A percentile compares a stretch with the other conserved stretches of the same genome.
Evolutionary conservation across 768 basidiomycete genomes (phyloP).

Genomic region (Suillus hirtellus): DNA sequence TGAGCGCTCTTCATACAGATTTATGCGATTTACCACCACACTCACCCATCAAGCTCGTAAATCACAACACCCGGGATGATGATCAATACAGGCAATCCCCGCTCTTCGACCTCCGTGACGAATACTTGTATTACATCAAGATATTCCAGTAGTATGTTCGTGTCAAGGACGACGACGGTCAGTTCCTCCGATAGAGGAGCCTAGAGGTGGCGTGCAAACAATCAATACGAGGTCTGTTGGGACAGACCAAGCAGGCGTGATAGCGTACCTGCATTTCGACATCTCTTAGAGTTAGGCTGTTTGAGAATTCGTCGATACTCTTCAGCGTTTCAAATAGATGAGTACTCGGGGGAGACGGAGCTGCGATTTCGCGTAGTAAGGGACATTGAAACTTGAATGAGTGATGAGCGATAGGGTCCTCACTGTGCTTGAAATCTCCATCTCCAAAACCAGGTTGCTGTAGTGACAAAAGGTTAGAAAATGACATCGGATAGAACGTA

Average conservation of each 20-base stretch:
- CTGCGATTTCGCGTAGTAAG: slow-evolving; percentile 2
- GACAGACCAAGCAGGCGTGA: background rate
- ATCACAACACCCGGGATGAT: slow-evolving; percentile 77
- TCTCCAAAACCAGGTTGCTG: slow-evolving; percentile 1
- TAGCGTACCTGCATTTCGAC: slow-evolving; percentile 69
- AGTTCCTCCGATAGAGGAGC: slow-evolving; percentile 42
- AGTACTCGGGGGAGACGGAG: slow-evolving; percentile 4
- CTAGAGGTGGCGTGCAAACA: slow-evolving; percentile 25
- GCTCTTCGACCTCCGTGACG: slow-evolving; percentile 57
- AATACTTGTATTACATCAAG: slow-evolving; percentile 66
- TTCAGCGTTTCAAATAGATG: slow-evolving; percentile 43
- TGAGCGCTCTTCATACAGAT: slow-evolving; percentile 7
- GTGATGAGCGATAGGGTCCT: background rate
- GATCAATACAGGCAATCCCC: slow-evolving; percentile 51
- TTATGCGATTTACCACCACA: slow-evolving; percentile 8
- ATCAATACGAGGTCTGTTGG: slow-evolving; percentile 3
- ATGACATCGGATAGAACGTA: slow-evolving; percentile 9
- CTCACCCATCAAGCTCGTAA: slow-evolving; percentile 74
- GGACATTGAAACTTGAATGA: background rate
- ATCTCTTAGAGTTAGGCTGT: slow-evolving; percentile 43
- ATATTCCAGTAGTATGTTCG: slow-evolving; percentile 73
- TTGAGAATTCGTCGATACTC: slow-evolving; percentile 55
- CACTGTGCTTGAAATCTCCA: slow-evolving; percentile 6
- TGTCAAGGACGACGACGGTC: slow-evolving; percentile 67
- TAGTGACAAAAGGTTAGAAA: background rate